Evolutionary conservation across 1,139 yeast genomes (phyloP).

Genomic region (Candida smagusa): DNA sequence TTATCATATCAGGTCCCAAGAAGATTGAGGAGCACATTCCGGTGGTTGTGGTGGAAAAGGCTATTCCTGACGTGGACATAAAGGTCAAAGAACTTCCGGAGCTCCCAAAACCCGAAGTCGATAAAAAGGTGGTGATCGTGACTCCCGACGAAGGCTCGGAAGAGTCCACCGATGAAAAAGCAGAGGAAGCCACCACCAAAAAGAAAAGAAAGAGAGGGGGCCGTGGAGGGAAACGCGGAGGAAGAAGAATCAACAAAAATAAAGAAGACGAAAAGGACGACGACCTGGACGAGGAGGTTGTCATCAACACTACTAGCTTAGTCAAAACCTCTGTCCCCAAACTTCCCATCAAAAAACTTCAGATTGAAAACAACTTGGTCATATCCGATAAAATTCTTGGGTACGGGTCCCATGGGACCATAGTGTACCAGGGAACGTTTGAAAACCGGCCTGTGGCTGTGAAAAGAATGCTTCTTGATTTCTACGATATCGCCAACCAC

Average conservation of each 20-base stretch:
- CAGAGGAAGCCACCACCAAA: slow-evolving; percentile 16
- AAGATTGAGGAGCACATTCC: slow-evolving; percentile 5
- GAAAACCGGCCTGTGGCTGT: slow-evolving; percentile 95
- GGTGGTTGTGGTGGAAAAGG: slow-evolving; percentile 3
- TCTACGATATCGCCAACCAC: slow-evolving; percentile 93
- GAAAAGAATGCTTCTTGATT: slow-evolving; percentile 87
- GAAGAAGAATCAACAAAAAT: slow-evolving; percentile 48
- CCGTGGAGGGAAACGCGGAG: slow-evolving; percentile 68
- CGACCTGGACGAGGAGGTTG: slow-evolving; percentile 13
- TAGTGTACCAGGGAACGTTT: slow-evolving; percentile 85
- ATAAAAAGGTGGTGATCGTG: slow-evolving; percentile 26
- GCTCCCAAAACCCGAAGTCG: not conserved
- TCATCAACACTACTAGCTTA: slow-evolving; percentile 28
- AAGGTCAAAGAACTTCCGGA: not conserved
- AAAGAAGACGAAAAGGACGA: slow-evolving; percentile 9
- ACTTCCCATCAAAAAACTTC: slow-evolving; percentile 30
- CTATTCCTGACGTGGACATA: not conserved
- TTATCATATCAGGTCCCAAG: slow-evolving; percentile 7
- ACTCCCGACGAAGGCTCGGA: slow-evolving; percentile 21
- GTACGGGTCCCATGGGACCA: slow-evolving; percentile 96
- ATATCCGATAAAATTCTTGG: slow-evolving; percentile 79
- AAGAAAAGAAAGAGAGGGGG: slow-evolving; percentile 74
- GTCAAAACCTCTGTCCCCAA: slow-evolving; percentile 21
- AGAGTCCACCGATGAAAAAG: slow-evolving; percentile 10
- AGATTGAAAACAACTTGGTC: slow-evolving; percentile 51